phyloP scores from a whole-genome alignment of 768 basidiomycete genomes.

The Podaxis rugospora region DNA sequence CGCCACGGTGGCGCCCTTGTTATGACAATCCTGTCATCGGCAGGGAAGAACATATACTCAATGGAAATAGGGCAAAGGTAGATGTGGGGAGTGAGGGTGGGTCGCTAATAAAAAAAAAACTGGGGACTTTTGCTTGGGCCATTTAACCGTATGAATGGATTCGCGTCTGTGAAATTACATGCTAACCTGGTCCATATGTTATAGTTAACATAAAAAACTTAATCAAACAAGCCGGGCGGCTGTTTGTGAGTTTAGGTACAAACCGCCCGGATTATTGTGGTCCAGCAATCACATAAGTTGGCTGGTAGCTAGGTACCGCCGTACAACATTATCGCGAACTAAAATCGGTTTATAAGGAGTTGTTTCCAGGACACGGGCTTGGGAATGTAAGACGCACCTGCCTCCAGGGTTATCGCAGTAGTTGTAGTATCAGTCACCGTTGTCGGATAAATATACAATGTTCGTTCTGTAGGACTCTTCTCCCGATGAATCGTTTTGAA shows the following conservation, averaged over 20 bases:
- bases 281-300: slow-evolving; percentile 39
- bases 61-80: background rate
- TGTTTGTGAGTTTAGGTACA: too few relatives aligned
- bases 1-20: background rate
- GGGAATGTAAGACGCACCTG: background rate
- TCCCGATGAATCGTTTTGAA: slow-evolving; percentile 64
- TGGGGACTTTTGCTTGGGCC: background rate
- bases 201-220: too few relatives aligned
- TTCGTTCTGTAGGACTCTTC: slow-evolving; percentile 49
- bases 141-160: too few relatives aligned
- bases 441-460: slow-evolving; percentile 63
- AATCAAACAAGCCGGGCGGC: too few relatives aligned
- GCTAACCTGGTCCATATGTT: too few relatives aligned
- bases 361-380: background rate
- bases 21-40: background rate
- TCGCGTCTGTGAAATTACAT: too few relatives aligned
- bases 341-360: background rate
- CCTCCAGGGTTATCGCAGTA: background rate
- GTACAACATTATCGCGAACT: slow-evolving; percentile 60
- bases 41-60: background rate
- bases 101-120: background rate
- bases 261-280: too few relatives aligned
- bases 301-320: slow-evolving; percentile 49
- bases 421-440: slow-evolving; percentile 55
- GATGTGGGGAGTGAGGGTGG: background rate